Evolutionary conservation across 306 rosid genomes (phyloP).

Genomic region (Oemleria cerasiformis): DNA sequence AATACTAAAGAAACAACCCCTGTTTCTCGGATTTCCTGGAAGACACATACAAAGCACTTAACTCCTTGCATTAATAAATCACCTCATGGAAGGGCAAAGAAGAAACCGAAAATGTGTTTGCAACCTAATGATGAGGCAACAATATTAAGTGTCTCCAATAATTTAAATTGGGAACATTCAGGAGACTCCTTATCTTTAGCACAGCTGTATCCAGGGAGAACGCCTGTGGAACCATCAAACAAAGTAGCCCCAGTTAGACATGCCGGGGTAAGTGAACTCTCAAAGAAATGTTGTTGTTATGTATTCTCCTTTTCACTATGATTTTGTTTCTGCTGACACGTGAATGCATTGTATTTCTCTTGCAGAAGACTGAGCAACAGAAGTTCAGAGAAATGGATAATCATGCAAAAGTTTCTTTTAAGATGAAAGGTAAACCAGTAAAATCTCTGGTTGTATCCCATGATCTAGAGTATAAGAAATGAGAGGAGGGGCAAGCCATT

Average conservation of each 20-base stretch:
- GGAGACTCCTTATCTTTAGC: constrained; percentile 5
- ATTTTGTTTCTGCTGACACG: constrained; percentile 11
- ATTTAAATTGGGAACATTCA: not conserved
- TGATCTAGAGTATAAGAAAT: not conserved
- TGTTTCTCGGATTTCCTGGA: not conserved
- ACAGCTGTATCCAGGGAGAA: not conserved
- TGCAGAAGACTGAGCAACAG: constrained; percentile 7
- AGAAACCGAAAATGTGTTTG: not conserved
- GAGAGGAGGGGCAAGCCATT: not conserved
- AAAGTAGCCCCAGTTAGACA: not conserved
- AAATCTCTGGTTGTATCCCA: not conserved
- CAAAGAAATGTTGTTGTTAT: not conserved
- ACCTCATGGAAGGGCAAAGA: not conserved
- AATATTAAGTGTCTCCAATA: not conserved
- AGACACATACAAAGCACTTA: not conserved
- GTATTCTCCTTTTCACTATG: not conserved
- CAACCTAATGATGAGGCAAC: not conserved
- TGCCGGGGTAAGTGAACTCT: constrained; percentile 7
- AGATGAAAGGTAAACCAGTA: not conserved
- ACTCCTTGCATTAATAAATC: not conserved
- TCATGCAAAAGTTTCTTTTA: not conserved
- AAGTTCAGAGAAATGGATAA: not conserved
- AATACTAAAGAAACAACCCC: not conserved
- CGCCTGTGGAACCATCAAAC: not conserved
- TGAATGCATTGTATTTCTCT: not conserved